These are phyloP conservation scores for Allantophomopsis cytisporea DNA, from an alignment of 2,329 filamentous ascomycete species.

Conservation along the genomic window DNA sequence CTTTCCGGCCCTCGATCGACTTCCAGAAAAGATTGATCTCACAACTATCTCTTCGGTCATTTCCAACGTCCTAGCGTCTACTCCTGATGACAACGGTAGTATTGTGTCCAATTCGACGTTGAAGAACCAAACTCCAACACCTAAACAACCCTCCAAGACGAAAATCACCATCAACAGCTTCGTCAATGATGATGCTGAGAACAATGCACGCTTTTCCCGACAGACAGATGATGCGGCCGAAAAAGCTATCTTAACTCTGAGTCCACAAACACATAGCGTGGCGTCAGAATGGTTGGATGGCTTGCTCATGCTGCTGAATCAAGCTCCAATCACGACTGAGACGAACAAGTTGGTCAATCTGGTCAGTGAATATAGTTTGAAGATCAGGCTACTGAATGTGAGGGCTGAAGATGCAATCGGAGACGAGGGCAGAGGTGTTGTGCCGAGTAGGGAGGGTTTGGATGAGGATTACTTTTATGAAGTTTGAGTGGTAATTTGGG, in stretches of 20 bases:
- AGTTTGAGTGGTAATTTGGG: slow-evolving; percentile 27
- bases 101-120: slow-evolving; percentile 25
- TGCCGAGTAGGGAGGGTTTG: slow-evolving; percentile 72
- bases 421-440: slow-evolving; percentile 47
- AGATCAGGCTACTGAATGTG: slow-evolving; percentile 85
- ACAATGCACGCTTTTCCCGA: slow-evolving; percentile 2
- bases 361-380: slow-evolving; percentile 81
- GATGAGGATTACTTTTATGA: slow-evolving; percentile 94
- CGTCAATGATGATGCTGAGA: slow-evolving; percentile 20
- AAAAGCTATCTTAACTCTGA: slow-evolving; percentile 65
- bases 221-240: slow-evolving; percentile 34
- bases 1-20: slow-evolving; percentile 57
- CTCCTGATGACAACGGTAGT: slow-evolving; percentile 30
- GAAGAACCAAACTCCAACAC: slow-evolving; percentile 17
- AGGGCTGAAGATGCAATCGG: slow-evolving; percentile 51
- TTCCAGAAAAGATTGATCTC: slow-evolving; percentile 77
- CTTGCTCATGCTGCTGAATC: slow-evolving; percentile 84
- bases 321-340: slow-evolving; percentile 92
- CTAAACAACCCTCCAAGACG: slow-evolving; percentile 35
- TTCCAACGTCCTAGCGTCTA: slow-evolving; percentile 56
- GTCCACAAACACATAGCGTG: slow-evolving; percentile 65
- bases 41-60: slow-evolving; percentile 83
- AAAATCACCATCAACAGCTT: slow-evolving; percentile 89
- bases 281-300: slow-evolving; percentile 97
- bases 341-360: slow-evolving; percentile 81